Conservation (phyloP, 1,284 basidiomycete genomes). For the Cystobasidium pallidum region DNA sequence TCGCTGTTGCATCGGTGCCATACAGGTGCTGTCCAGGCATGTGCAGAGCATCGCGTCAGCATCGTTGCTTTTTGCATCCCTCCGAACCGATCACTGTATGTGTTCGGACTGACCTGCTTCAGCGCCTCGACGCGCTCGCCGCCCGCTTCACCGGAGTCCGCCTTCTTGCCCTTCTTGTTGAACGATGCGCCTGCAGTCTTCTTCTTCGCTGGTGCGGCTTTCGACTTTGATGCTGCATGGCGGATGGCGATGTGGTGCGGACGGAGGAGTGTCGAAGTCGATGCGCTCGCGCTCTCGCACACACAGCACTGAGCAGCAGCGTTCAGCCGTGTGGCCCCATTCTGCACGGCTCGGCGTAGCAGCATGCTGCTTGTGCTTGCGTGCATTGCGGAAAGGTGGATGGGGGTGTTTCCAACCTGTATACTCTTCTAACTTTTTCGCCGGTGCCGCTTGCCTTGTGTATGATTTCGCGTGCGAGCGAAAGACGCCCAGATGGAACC, state of each 20-base stretch:
- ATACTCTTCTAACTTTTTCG: slow-evolving; percentile 3
- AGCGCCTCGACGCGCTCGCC: slow-evolving; percentile 25
- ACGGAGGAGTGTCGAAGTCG: neutral
- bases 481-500: neutral
- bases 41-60: neutral
- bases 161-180: slow-evolving; percentile 34
- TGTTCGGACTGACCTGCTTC: slow-evolving; percentile 17
- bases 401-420: neutral
- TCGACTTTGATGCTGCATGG: slow-evolving; percentile 26
- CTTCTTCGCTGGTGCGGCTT: slow-evolving; percentile 27
- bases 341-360: neutral
- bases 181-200: slow-evolving; percentile 26
- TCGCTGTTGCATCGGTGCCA: slow-evolving; percentile 28
- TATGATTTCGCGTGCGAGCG: neutral
- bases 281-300: neutral
- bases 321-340: neutral
- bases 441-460: neutral
- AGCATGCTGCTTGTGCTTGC: slow-evolving; percentile 25
- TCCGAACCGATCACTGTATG: slow-evolving; percentile 3
- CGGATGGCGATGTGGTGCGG: neutral
- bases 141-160: slow-evolving; percentile 17
- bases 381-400: neutral
- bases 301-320: neutral
- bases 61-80: neutral
- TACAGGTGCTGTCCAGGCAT: slow-evolving; percentile 38